Percentiles rank a stretch among this genome's conserved stretches.
Evolutionary conservation across 108 stramenopile genomes (phyloP).

Genomic region (Conticribra guillardii): DNA sequence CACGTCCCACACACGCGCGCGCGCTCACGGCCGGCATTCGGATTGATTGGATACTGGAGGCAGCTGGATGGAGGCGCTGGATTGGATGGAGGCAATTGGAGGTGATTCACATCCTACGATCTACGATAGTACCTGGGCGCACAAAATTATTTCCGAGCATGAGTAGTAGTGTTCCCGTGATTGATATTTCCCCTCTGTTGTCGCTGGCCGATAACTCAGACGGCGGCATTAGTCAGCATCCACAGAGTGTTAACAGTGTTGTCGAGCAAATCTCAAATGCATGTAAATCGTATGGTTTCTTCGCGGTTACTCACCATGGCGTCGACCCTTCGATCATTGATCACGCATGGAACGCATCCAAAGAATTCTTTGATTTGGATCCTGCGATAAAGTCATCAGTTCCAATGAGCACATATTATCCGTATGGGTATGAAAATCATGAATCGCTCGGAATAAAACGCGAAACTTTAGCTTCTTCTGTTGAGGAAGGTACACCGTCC

Average conservation of each 20-base stretch:
- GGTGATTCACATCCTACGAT: too few relatives aligned
- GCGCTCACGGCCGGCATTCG: too few relatives aligned
- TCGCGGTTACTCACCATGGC: conserved; percentile 71
- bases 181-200: conserved; percentile 44
- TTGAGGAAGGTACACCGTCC: too few relatives aligned
- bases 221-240: not conserved
- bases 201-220: not conserved
- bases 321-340: conserved; percentile 47
- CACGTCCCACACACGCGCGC: too few relatives aligned
- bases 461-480: conserved; percentile 5
- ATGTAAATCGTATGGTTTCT: conserved; percentile 79
- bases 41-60: too few relatives aligned
- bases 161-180: too few relatives aligned
- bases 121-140: too few relatives aligned
- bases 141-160: too few relatives aligned
- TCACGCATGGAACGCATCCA: conserved; percentile 51
- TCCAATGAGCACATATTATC: conserved; percentile 57
- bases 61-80: too few relatives aligned
- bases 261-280: conserved; percentile 58
- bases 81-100: too few relatives aligned
- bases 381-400: conserved; percentile 48
- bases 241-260: conserved; percentile 18
- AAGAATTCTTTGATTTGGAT: conserved; percentile 74
- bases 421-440: conserved; percentile 77
- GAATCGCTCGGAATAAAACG: conserved; percentile 60